These are phyloP conservation scores for Furcasterigmium furcatum DNA, from an alignment of 2,329 filamentous ascomycete genomes.

Conservation along the genomic window DNA sequence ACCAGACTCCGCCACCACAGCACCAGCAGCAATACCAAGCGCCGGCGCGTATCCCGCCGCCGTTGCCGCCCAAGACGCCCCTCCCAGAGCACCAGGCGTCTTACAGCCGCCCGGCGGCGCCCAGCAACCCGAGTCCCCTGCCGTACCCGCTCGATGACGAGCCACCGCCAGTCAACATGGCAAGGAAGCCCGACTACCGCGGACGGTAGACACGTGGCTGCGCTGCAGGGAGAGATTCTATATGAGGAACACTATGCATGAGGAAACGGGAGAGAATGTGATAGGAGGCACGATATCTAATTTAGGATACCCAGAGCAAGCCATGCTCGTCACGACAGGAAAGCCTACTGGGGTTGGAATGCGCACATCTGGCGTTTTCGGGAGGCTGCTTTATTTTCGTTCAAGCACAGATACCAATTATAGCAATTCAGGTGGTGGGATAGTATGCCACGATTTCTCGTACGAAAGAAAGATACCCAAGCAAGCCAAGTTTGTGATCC, in stretches of 20 bases:
- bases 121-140: slow-evolving; percentile 32
- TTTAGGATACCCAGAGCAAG: neutral
- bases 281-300: neutral
- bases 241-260: too few species aligned
- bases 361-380: slow-evolving; percentile 1
- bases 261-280: too few species aligned
- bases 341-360: neutral
- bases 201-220: too few species aligned
- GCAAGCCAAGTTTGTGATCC: too few species aligned
- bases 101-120: slow-evolving; percentile 26
- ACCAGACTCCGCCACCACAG: slow-evolving; percentile 12
- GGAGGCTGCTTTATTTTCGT: neutral
- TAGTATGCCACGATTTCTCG: too few species aligned
- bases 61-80: slow-evolving; percentile 74
- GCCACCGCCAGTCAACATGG: slow-evolving; percentile 81
- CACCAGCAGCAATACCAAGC: slow-evolving; percentile 31
- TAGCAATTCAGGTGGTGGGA: too few species aligned
- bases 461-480: too few species aligned
- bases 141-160: slow-evolving; percentile 81
- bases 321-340: neutral
- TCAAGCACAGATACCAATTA: slow-evolving; percentile 9
- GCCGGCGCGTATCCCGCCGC: slow-evolving; percentile 49
- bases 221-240: neutral
- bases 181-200: slow-evolving; percentile 75
- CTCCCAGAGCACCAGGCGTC: slow-evolving; percentile 49